Base-by-base conservation (phyloP, 352 stramenopile species). In the Pythium scleroteichum region DNA sequence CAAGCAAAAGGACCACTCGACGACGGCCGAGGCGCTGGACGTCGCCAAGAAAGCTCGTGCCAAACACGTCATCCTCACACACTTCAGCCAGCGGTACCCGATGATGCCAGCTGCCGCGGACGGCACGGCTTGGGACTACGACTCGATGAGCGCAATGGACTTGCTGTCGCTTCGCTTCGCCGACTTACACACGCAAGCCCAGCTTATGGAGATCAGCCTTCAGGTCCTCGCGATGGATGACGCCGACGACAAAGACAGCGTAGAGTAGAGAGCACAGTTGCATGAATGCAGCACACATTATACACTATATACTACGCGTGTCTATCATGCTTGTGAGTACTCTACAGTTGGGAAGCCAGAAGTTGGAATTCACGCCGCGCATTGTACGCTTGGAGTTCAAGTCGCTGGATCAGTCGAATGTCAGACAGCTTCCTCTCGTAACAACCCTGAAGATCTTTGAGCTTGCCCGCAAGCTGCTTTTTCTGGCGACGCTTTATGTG, bases 1-100 rank as follows among this genome's bases (percentile, higher is more conserved):
- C 17, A 84, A 94, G 41, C 75, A 95, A 26, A 99, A 99, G 75
- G 76, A 87, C 32, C 97, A 99, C 82, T 97, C 78, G 42, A 99
- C 97, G 7, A 95, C 97, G 22, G 73, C 78, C 2, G 94, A 99
- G 69, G 96, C 96, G 0, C 75, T 99, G 12, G 55, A 69, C 9
- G 82, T 99, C 2, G 96, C 82, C 2, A 68, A 59, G 16, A 54
- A 74, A 48, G 71, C 79, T 44, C 47, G 96, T 76, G 96, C 92
- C 17, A 86, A 97, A 48, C 75, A 90, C 53, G 66, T 96, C 1
- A 72, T 98, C 17, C 76, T 99, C 9, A 99, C 97, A n/a, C 97
- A 99, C 72, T 99, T 99, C 73, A 94, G 84, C 56, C 84, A 95
- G 63, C 71, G 84, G 17, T 93, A 95, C 58, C 83, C 83, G 4